phyloP scores from a whole-genome alignment of 2,329 filamentous ascomycete species.

The Sporothrix luriei region DNA sequence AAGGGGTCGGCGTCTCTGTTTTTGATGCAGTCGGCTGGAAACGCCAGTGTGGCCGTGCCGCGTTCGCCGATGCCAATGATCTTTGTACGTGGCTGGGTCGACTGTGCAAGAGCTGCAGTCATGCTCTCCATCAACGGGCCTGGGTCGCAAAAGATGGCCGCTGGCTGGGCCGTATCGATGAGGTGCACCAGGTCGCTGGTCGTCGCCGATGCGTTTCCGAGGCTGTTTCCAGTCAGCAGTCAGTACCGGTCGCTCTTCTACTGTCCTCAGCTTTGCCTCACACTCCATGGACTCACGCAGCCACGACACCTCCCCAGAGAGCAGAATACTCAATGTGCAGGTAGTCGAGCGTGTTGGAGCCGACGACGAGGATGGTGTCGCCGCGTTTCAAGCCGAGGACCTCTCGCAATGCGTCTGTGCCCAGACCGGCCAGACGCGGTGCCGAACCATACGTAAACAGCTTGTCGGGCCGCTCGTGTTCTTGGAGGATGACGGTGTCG shows the following conservation, averaged over 20 bases:
- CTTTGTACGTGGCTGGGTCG: neutral
- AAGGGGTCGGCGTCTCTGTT: neutral
- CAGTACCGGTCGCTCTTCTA: too few species aligned
- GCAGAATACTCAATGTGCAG: constrained; percentile 10
- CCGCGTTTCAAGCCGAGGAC: neutral
- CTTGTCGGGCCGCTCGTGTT: constrained; percentile 22
- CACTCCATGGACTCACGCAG: constrained; percentile 11
- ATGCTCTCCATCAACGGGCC: neutral
- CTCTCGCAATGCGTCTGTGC: neutral
- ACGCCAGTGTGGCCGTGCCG: neutral
- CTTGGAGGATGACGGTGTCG: constrained; percentile 23
- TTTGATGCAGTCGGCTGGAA: constrained; percentile 8
- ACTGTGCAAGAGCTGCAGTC: neutral
- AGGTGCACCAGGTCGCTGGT: constrained; percentile 10
- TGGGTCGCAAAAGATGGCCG: constrained; percentile 3
- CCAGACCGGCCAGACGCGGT: neutral
- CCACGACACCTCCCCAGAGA: constrained; percentile 13
- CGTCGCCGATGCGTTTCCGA: constrained; percentile 12
- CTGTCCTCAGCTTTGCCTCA: too few species aligned
- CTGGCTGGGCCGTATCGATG: constrained; percentile 7
- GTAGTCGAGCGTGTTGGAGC: constrained; percentile 20
- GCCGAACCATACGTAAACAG: neutral
- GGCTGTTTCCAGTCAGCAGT: too few species aligned
- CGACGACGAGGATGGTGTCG: constrained; percentile 17
- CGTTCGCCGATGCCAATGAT: neutral